Conservation (phyloP, 2,329 filamentous ascomycete genomes). For the Didymella sp. region DNA sequence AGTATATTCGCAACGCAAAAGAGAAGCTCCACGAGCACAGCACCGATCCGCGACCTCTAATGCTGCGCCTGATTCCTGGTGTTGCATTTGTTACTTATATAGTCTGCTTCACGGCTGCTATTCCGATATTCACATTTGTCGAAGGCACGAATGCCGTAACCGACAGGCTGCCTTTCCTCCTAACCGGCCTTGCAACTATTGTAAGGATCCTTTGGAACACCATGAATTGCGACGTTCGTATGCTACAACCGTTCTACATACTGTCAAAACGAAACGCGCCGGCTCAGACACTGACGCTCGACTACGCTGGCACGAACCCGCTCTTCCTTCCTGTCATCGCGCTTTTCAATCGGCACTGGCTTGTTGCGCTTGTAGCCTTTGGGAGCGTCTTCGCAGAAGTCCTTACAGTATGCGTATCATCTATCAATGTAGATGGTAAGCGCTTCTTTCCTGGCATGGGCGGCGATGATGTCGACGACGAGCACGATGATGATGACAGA, state of each 20-base stretch:
- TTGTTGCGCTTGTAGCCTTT: conserved; percentile 72
- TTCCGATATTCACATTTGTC: conserved; percentile 70
- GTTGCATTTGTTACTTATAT: conserved; percentile 68
- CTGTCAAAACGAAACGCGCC: conserved; percentile 71
- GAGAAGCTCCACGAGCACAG: conserved; percentile 56
- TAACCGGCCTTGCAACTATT: conserved; percentile 69
- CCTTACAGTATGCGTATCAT: conserved; percentile 71
- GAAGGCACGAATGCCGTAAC: conserved; percentile 60
- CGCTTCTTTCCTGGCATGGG: conserved; percentile 59
- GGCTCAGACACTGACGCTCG: conserved; percentile 70
- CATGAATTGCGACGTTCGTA: conserved; percentile 72
- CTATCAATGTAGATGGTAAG: conserved; percentile 69
- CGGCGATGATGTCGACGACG: conserved; percentile 20
- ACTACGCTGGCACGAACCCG: conserved; percentile 76
- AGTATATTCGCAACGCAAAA: conserved; percentile 57
- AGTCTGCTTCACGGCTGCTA: conserved; percentile 62
- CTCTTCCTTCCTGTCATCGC: conserved; percentile 69
- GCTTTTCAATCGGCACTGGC: conserved; percentile 67
- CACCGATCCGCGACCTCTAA: conserved; percentile 68
- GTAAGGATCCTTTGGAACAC: conserved; percentile 74
- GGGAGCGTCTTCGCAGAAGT: conserved; percentile 77
- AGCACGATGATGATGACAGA: conserved; percentile 23
- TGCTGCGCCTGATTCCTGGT: conserved; percentile 67
- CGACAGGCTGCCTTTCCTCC: conserved; percentile 68
- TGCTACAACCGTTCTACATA: conserved; percentile 78